Evolutionary conservation across 352 stramenopile genomes (phyloP).

Genomic region (Globisporangium acanthophoron): DNA sequence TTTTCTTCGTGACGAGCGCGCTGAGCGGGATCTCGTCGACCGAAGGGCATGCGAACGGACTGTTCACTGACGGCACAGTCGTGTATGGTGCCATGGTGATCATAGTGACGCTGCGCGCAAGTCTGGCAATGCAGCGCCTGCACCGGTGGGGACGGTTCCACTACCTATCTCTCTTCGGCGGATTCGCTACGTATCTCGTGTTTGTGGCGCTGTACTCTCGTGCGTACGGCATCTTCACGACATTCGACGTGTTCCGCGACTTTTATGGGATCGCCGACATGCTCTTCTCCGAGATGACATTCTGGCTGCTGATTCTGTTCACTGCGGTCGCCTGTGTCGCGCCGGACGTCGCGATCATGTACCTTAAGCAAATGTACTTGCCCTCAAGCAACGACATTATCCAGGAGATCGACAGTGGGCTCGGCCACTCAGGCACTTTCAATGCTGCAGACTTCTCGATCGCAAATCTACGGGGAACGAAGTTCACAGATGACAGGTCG

Average conservation of each 20-base stretch:
- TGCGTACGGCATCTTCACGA: constrained; percentile 50
- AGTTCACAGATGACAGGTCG: constrained; percentile 18
- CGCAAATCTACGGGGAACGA: constrained; percentile 7
- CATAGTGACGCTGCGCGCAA: constrained; percentile 67
- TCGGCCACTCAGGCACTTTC: constrained; percentile 25
- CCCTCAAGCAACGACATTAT: constrained; percentile 83
- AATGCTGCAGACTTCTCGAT: constrained; percentile 17
- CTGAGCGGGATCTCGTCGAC: constrained; percentile 34
- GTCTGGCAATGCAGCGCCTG: constrained; percentile 68
- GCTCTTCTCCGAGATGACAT: constrained; percentile 46
- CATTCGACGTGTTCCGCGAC: constrained; percentile 69
- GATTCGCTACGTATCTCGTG: constrained; percentile 55
- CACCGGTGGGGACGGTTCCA: constrained; percentile 72
- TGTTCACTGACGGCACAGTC: constrained; percentile 70
- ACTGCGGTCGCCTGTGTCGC: constrained; percentile 54
- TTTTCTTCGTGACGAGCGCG: constrained; percentile 51
- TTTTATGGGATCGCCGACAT: constrained; percentile 60
- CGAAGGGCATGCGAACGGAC: constrained; percentile 40
- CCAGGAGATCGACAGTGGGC: constrained; percentile 71
- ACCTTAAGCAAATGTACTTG: constrained; percentile 81
- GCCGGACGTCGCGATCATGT: constrained; percentile 62
- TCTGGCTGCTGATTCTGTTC: constrained; percentile 65
- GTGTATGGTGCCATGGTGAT: constrained; percentile 80
- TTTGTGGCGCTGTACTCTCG: constrained; percentile 72
- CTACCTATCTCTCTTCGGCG: constrained; percentile 65